Base-by-base conservation (phyloP, 352 stramenopile species). In the Pythium grandisporangium region DNA sequence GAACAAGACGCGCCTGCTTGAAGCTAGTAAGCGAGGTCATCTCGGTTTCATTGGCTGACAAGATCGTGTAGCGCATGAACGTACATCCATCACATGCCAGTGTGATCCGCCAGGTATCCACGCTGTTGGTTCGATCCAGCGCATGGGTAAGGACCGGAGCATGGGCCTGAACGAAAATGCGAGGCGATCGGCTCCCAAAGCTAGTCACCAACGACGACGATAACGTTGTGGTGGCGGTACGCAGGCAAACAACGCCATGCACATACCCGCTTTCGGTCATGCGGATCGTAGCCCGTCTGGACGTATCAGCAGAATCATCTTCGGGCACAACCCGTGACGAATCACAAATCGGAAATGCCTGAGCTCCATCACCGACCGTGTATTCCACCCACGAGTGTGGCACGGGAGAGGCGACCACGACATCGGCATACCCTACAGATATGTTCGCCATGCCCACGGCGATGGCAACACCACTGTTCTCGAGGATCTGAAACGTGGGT, bases 281-380 rank as follows among this genome's bases (percentile, higher is more conserved):
- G 4, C 51, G 30, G 24, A 48, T 36, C 3, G 47, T 48, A n/a
- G n/a, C n/a, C n/a, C n/a, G n/a, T n/a, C n/a, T n/a, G 7, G 25
- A 37, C 23, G 52, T 45, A 6, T 55, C 52, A 1, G 55, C 13
- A 12, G 41, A 14, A 1, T 23, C 36, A 26, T 53, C 53, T 0
- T 27, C 45, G 6, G 42, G 49, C 0, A 10, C 29, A 3, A 20
- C 36, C 25, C 32, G 23, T 10, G 37, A 30, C 12, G 37, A 17
- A 22, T 51, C 48, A 19, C 71, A 88, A 2, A 45, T 55, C 3
- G 71, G 74, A 43, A 77, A 84, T 3, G 19, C 25, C 7, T 88
- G 74, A 0, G 71, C 70, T n/a, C 74, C 74, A 34, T 84, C 61
- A 8, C 74, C 74, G 12, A 72, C 39, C 0, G 51, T 38, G 6